Percentiles rank a stretch among this genome's conserved stretches.
Evolutionary conservation across 2,329 filamentous ascomycete genomes (phyloP).

Genomic region (Seiridium cupressi): DNA sequence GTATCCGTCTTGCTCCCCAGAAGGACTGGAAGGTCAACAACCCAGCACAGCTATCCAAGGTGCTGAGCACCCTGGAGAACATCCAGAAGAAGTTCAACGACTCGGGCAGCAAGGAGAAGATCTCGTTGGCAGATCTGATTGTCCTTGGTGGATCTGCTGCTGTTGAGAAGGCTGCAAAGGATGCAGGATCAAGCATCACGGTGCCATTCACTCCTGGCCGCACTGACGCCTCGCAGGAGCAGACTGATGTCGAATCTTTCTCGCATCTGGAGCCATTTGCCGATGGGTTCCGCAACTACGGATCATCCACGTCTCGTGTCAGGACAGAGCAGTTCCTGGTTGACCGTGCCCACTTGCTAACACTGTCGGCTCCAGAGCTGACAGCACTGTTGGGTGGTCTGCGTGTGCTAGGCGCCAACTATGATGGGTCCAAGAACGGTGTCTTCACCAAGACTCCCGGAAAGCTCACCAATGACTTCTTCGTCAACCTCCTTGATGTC

Average conservation of each 20-base stretch:
- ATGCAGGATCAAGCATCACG: slow-evolving; percentile 43
- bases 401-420: slow-evolving; percentile 69
- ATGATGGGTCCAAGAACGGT: slow-evolving; percentile 64
- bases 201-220: slow-evolving; percentile 76
- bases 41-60: slow-evolving; percentile 61
- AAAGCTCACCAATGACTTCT: slow-evolving; percentile 76
- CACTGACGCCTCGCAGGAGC: slow-evolving; percentile 67
- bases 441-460: slow-evolving; percentile 69
- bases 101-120: slow-evolving; percentile 52
- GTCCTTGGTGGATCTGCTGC: slow-evolving; percentile 71
- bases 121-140: slow-evolving; percentile 77
- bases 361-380: slow-evolving; percentile 68
- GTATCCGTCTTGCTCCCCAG: slow-evolving; percentile 72
- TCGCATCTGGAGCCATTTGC: slow-evolving; percentile 63
- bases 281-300: slow-evolving; percentile 83
- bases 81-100: slow-evolving; percentile 69
- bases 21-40: slow-evolving; percentile 75
- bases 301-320: slow-evolving; percentile 57
- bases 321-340: slow-evolving; percentile 68
- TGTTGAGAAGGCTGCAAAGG: slow-evolving; percentile 66
- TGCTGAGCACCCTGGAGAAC: slow-evolving; percentile 59
- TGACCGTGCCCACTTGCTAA: slow-evolving; percentile 70
- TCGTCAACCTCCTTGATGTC: slow-evolving; percentile 73
- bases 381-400: slow-evolving; percentile 71
- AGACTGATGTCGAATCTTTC: slow-evolving; percentile 68